phyloP scores from a whole-genome alignment of 129 eudicot genomes.

The Chrysanthemum seticuspe region DNA sequence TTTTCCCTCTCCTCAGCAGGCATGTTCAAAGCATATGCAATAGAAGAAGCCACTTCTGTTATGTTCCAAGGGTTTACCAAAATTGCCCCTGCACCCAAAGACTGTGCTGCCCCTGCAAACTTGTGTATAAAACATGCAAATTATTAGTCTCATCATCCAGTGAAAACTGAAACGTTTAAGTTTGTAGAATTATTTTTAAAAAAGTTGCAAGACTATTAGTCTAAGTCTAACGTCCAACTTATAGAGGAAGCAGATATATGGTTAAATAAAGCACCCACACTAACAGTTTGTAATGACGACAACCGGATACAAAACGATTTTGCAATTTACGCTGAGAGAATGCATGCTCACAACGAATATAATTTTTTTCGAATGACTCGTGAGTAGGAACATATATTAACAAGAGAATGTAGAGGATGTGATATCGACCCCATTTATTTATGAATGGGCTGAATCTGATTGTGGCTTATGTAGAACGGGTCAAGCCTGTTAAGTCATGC shows the following conservation, averaged over 20 bases:
- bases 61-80: constrained; percentile 89
- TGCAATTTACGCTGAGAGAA: too few relatives aligned
- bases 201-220: not conserved
- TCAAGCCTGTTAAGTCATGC: too few relatives aligned
- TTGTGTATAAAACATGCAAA: constrained; percentile 19
- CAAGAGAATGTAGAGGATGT: too few relatives aligned
- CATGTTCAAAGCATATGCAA: constrained; percentile 79
- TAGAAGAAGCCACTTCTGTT: constrained; percentile 81
- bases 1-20: constrained; percentile 81
- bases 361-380: too few relatives aligned
- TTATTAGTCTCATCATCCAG: not conserved
- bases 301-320: not conserved
- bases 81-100: constrained; percentile 91
- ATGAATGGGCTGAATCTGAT: too few relatives aligned
- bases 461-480: too few relatives aligned
- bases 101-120: constrained; percentile 98
- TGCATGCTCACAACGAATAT: too few relatives aligned
- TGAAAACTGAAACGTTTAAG: not conserved
- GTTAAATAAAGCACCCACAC: not conserved
- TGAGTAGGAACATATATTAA: too few relatives aligned
- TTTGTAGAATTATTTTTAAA: not conserved
- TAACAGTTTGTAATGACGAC: not conserved
- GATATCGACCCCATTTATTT: too few relatives aligned
- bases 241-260: not conserved
- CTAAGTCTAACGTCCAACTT: not conserved